Evolutionary conservation across 371 early-diverging fungal genomes (phyloP), one percentile per base, ranked within the genome.

Genomic region (Actinomucor elegans): DNA sequence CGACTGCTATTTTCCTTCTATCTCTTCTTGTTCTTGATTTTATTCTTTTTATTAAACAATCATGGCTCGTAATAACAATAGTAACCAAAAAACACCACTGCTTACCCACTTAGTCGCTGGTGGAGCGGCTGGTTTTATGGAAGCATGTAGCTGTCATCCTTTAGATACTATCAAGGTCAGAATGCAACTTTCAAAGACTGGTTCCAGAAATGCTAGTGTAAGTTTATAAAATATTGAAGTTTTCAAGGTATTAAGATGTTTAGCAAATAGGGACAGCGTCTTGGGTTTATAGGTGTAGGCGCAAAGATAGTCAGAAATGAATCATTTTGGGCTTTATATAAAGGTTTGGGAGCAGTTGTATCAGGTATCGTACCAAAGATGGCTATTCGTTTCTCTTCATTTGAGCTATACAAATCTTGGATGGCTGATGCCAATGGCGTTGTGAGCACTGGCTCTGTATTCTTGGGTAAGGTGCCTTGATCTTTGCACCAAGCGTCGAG

Each of bases 341-440:
- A 97, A 81, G 98, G 98, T 52, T 85, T 98, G 6, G 97, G 97
- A 42, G 97, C 98, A 17, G 98, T 98, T 11, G 91, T 95, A 5
- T 78, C 93, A 11, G 98, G 97, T 48, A 98, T 98, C 61, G 96
- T 98, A 8, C 98, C 98, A 53, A 98, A 98, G 79, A 97, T 97
- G 97, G 96, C 98, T 26, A 98, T 98, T 59, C 89, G 98, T 15
- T 98, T 98, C 80, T 89, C 92, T 9, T 94, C 94, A 49, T 97
- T 98, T 69, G 97, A 98, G 68, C 73, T 81, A 41, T 98, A 93
- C 82, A 97, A 98, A 75, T 74, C 80, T 9, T 66, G 71, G 63
- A 61, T 96, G 69, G 89, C 92, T 21, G 83, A 89, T 73, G 67
- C 73, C 5, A 77, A 77, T n/a, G 93, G 94, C 28, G 72, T 73